A percentile compares a stretch with the other conserved stretches of the same genome.
Evolutionary conservation across 768 basidiomycete species (phyloP).

Genomic region (Hygrophorus pudorinus): DNA sequence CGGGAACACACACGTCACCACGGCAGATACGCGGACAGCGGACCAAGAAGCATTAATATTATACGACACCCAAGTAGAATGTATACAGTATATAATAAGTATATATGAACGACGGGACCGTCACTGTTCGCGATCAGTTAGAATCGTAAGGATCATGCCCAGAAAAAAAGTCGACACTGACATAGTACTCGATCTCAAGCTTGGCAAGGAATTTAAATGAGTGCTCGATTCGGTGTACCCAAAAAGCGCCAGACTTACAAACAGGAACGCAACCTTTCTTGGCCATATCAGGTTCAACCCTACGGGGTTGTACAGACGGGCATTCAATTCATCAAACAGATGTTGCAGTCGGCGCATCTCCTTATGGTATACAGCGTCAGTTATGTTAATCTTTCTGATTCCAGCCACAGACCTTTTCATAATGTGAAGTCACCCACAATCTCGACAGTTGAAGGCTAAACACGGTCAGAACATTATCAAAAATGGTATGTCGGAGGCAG

Average conservation of each 20-base stretch:
- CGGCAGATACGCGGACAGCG: no score
- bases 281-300: slow-evolving; percentile 89
- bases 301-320: slow-evolving; percentile 66
- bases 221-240: no score
- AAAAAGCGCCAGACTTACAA: slow-evolving; percentile 58
- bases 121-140: slow-evolving; percentile 14
- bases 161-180: slow-evolving; percentile 29
- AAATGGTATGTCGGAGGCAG: slow-evolving; percentile 56
- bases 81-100: no score
- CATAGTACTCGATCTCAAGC: slow-evolving; percentile 96
- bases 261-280: slow-evolving; percentile 76
- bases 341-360: slow-evolving; percentile 63
- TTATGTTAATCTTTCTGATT: no score
- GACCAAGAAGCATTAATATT: no score
- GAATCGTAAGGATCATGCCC: background rate
- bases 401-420: slow-evolving; percentile 86
- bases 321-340: slow-evolving; percentile 61
- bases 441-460: slow-evolving; percentile 74
- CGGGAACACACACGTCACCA: no score
- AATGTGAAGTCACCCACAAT: slow-evolving; percentile 62
- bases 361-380: slow-evolving; percentile 29
- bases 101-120: no score
- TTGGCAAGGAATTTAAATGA: slow-evolving; percentile 27
- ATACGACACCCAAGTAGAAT: no score
- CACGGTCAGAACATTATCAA: slow-evolving; percentile 75